Evolutionary conservation across 2,329 filamentous ascomycete species (phyloP).

Genomic region (Didymella arachidicola): DNA sequence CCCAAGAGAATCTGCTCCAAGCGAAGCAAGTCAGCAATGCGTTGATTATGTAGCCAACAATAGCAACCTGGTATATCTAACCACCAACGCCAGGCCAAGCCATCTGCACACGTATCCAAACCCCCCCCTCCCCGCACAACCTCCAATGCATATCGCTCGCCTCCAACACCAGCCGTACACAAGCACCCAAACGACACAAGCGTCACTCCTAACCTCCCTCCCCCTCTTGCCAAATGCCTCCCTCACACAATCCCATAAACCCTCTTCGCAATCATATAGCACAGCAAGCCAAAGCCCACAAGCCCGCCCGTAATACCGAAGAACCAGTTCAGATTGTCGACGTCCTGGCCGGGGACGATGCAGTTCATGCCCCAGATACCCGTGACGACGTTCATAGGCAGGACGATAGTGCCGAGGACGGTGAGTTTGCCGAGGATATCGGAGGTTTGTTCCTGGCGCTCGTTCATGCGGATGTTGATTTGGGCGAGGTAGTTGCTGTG

Average conservation of each 20-base stretch:
- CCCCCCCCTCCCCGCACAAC: not conserved
- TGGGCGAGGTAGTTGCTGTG: constrained; percentile 99
- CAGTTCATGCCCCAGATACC: constrained; percentile 97
- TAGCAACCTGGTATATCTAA: not conserved
- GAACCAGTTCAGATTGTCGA: constrained; percentile 69
- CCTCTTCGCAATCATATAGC: constrained; percentile 84
- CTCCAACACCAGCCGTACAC: not conserved
- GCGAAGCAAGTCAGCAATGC: not conserved
- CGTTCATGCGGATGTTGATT: constrained; percentile 99
- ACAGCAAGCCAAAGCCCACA: constrained; percentile 77
- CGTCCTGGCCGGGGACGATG: constrained; percentile 89
- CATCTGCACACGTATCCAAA: not conserved
- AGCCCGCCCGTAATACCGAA: constrained; percentile 73
- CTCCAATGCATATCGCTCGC: not conserved
- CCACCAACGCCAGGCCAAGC: constrained; percentile 1
- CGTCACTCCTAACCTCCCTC: too few species aligned
- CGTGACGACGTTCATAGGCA: constrained; percentile 99
- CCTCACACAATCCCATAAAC: constrained; percentile 47
- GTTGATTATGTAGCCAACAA: not conserved
- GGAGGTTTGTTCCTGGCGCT: constrained; percentile 92
- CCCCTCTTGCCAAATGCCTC: too few species aligned
- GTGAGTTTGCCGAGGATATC: constrained; percentile 95
- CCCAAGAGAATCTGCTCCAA: too few species aligned
- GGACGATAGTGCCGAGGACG: constrained; percentile 92
- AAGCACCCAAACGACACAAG: too few species aligned